Evolutionary conservation across 495 filamentous ascomycete species (phyloP), one percentile per base, ranked within the genome.

Genomic region (Penicillium canescens): DNA sequence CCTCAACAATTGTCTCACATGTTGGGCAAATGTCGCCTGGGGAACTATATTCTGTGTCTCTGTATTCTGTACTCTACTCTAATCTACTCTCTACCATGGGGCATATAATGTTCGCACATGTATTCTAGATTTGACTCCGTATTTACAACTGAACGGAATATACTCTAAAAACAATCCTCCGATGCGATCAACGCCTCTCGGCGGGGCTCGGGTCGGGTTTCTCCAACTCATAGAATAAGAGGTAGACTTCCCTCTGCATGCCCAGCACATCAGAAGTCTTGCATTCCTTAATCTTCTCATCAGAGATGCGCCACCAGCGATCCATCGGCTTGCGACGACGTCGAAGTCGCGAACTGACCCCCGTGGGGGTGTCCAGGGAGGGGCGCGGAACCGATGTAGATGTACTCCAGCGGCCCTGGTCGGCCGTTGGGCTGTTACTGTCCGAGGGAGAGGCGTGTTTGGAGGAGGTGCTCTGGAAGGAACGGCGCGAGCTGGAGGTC

Each of bases 271-370:
- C 93, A 44, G 81, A 83, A 3, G 92, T 98, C 70, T 88, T 94
- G 51, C 90, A 86, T 63, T 97, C 93, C 63, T 93, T 96, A 52
- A 98, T 81, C 65, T 97, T 97, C 34, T 98, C 94, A 65, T 99
- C 94, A 36, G 92, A 97, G 42, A 99, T 97, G 12, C 94, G 83
- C 94, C 94, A 99, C 94, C 94, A 99, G 16, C 89, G 81, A 60
- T 89, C 81, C 49, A 74, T 82, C n/a, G 75, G 60, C 57, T 82
- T 82, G 60, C 86, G 86, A 54, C 77, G 81, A 33, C 77, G 73
- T 57, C 80, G 86, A 16, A 78, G 51, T 20, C 75, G 71, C 13
- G 68, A 61, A 26, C 55, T 53, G 12, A 70, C 57, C 10, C 55
- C 59, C 8, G 54, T 45, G 2, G 60, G 44, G 23, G 39, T 33